Percentiles rank a stretch among this genome's conserved stretches.
Evolutionary conservation across 208 protist genomes (phyloP).

Genomic region (Phytomonas sp.): DNA sequence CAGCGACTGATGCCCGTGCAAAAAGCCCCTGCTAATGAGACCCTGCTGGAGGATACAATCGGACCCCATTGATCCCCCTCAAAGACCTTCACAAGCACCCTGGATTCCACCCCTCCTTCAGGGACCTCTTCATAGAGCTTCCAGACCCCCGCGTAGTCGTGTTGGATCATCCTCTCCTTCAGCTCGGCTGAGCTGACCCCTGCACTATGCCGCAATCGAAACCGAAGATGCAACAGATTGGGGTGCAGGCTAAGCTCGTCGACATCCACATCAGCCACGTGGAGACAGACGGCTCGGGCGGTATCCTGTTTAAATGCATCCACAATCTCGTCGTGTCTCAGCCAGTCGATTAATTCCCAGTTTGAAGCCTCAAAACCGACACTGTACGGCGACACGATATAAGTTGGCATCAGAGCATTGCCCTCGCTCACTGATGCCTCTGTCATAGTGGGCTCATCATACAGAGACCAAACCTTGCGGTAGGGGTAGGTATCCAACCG

Average conservation of each 20-base stretch:
- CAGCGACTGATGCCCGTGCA: constrained; percentile 16
- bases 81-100: constrained; percentile 21
- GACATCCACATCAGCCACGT: constrained; percentile 21
- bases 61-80: constrained; percentile 40
- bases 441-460: constrained; percentile 3
- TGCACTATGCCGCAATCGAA: constrained; percentile 2
- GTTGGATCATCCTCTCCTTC: constrained; percentile 25
- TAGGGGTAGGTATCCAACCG: constrained; percentile 27
- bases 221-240: constrained; percentile 16
- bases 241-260: constrained; percentile 16
- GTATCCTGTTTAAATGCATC: constrained; percentile 28
- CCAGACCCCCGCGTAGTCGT: constrained; percentile 33
- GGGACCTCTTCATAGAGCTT: constrained; percentile 29
- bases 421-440: neutral
- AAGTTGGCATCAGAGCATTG: neutral
- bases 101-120: neutral
- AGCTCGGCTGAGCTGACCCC: constrained; percentile 16
- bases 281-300: constrained; percentile 21
- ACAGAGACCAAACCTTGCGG: constrained; percentile 32
- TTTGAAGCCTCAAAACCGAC: constrained; percentile 41
- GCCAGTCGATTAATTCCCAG: constrained; percentile 32
- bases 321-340: constrained; percentile 26
- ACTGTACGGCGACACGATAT: constrained; percentile 18
- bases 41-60: constrained; percentile 10
- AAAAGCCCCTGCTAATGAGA: constrained; percentile 21